Evolutionary conservation across 352 stramenopile species (phyloP), one percentile per base, ranked within the genome.

Genomic region (Phytophthora cryptogea): DNA sequence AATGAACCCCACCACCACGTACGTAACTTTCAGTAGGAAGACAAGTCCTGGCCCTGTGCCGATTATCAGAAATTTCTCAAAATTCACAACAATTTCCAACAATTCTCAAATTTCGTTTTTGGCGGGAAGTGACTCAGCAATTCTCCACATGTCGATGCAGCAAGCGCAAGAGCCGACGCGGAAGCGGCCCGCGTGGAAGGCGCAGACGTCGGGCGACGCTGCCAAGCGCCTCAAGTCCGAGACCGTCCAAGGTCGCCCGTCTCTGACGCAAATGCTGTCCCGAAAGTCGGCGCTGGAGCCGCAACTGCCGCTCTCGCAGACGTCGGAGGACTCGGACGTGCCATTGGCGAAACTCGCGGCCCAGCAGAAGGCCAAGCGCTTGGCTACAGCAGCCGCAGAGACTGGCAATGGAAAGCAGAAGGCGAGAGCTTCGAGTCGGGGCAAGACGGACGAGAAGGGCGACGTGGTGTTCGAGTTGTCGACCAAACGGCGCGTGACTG

Each of bases 401-500:
- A 30, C 27, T 14, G 68, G 59, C 33, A 32, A 13, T 13, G 27
- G 46, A 11, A 23, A 58, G 11, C 46, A 37, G 13, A 61, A 59
- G 23, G 20, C 20, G 20, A 23, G 20, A 23, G 20, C 20, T 23
- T 23, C 20, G 20, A 8, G 1, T 17, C 13, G 27, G 8, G 30
- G 28, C 8, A 55, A 49, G 14, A 20, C 33, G 17, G 48, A 13
- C n/a, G 51, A 59, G 8, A 4, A 83, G 9, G 61, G 63, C 11
- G 65, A 74, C 26, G 41, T 69, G 3, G 64, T 76, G 16, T 88
- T 90, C 54, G 68, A 86, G 23, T 58, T 90, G 14, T 76, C 74
- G n/a, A 54, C 63, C 9, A 90, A 86, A 63, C 74, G 80, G 11
- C 70, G 73, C 14, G 63, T 90, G 49, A 82, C 78, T 2, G 76